A percentile compares a stretch with the other conserved stretches of the same genome.
These are phyloP conservation scores for Chaetomium tenue DNA, from an alignment of 495 filamentous ascomycete species.

Conservation along the genomic window DNA sequence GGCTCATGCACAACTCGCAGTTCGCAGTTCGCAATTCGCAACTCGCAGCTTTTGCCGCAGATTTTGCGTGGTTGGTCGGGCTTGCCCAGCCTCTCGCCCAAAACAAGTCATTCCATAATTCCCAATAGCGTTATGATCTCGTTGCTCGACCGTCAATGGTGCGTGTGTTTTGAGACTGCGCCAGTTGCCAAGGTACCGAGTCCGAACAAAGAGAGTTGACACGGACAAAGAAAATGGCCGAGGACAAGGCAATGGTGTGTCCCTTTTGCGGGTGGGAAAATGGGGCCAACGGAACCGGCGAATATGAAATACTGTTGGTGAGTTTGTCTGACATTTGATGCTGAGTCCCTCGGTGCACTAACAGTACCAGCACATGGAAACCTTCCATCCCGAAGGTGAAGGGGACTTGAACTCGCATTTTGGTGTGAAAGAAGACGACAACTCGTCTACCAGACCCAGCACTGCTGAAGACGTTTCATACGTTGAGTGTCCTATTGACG, in stretches of 20 bases:
- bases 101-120: background rate
- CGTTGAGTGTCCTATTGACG: slow-evolving; percentile 64
- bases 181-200: background rate
- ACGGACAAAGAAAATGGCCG: slow-evolving; percentile 16
- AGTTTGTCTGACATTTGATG: slow-evolving; percentile 19
- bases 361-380: slow-evolving; percentile 54
- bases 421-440: slow-evolving; percentile 30
- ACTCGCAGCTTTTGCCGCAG: too few species aligned
- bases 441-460: slow-evolving; percentile 48
- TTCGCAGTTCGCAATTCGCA: background rate
- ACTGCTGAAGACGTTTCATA: slow-evolving; percentile 56
- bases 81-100: background rate
- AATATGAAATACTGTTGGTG: slow-evolving; percentile 37
- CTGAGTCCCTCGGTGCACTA: background rate
- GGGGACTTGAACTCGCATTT: slow-evolving; percentile 49
- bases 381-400: slow-evolving; percentile 51
- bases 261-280: slow-evolving; percentile 37
- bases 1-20: background rate
- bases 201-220: slow-evolving; percentile 12
- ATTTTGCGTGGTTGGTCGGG: background rate
- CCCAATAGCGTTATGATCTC: background rate
- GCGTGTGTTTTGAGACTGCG: background rate
- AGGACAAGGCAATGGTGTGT: slow-evolving; percentile 25
- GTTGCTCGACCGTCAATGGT: background rate
- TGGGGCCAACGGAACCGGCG: slow-evolving; percentile 21